Conservation (phyloP, 2,329 filamentous ascomycete species). For the Neopestalotiopsis rosae region DNA sequence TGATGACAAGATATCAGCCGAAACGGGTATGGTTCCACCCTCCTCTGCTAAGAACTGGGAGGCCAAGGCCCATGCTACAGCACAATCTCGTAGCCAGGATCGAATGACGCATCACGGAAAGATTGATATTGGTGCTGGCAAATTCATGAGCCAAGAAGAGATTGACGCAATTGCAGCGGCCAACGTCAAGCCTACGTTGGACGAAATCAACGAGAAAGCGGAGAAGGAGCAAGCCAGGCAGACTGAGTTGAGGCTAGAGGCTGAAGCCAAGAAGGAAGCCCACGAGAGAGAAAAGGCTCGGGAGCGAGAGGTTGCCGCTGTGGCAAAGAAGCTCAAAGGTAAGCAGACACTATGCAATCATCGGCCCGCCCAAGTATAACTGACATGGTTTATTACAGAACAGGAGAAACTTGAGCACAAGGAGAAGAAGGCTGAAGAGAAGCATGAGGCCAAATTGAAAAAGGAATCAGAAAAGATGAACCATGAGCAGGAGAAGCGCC, state of each 20-base stretch:
- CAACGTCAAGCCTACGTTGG: slow-evolving; percentile 80
- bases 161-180: slow-evolving; percentile 80
- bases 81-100: slow-evolving; percentile 67
- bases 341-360: slow-evolving; percentile 20
- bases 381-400: slow-evolving; percentile 34
- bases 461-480: slow-evolving; percentile 59
- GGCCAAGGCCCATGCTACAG: slow-evolving; percentile 72
- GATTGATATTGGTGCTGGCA: slow-evolving; percentile 78
- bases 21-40: slow-evolving; percentile 76
- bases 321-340: slow-evolving; percentile 64
- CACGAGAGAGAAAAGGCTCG: slow-evolving; percentile 54
- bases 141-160: slow-evolving; percentile 77
- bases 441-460: slow-evolving; percentile 38
- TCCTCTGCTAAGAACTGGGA: slow-evolving; percentile 80
- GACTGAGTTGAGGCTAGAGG: slow-evolving; percentile 65
- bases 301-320: slow-evolving; percentile 59
- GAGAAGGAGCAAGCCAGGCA: slow-evolving; percentile 73
- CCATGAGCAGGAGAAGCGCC: slow-evolving; percentile 58
- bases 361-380: too few relatives aligned
- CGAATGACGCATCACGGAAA: slow-evolving; percentile 61
- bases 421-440: slow-evolving; percentile 55
- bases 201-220: slow-evolving; percentile 83
- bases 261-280: slow-evolving; percentile 68
- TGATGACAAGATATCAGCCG: slow-evolving; percentile 78
- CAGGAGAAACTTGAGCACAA: slow-evolving; percentile 55